Percentiles rank a stretch among this genome's conserved stretches.
Evolutionary conservation across 129 eudicot species (phyloP).

Genomic region (Centaurea solstitialis): DNA sequence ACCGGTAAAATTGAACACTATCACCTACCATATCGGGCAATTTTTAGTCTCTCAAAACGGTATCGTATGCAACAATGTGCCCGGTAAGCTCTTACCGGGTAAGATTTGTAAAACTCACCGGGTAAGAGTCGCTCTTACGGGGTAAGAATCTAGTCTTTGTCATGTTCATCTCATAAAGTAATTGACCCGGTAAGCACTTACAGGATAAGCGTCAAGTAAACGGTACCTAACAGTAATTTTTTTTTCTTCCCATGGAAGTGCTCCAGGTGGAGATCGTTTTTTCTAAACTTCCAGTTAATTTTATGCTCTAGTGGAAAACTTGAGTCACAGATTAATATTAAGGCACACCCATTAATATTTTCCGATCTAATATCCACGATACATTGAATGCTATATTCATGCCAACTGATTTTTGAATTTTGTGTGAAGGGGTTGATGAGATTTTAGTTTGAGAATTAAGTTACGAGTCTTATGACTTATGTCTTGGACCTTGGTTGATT

Average conservation of each 20-base stretch:
- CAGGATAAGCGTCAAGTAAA: too few relatives aligned
- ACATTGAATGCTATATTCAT: neutral
- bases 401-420: neutral
- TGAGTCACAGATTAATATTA: neutral
- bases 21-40: too few relatives aligned
- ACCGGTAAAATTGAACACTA: too few relatives aligned
- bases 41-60: too few relatives aligned
- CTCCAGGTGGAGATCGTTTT: neutral
- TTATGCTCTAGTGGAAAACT: neutral
- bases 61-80: too few relatives aligned
- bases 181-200: too few relatives aligned
- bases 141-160: too few relatives aligned
- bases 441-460: constrained; percentile 7
- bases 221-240: neutral
- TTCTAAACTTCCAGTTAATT: neutral
- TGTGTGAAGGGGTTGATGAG: neutral
- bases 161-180: too few relatives aligned
- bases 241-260: neutral
- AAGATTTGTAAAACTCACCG: too few relatives aligned
- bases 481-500: neutral
- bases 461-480: neutral
- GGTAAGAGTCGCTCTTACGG: too few relatives aligned
- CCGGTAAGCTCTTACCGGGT: too few relatives aligned
- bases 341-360: neutral
- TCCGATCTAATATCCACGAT: neutral